phyloP scores from a whole-genome alignment of 129 eudicot species.

The Scalesia atractyloides region DNA sequence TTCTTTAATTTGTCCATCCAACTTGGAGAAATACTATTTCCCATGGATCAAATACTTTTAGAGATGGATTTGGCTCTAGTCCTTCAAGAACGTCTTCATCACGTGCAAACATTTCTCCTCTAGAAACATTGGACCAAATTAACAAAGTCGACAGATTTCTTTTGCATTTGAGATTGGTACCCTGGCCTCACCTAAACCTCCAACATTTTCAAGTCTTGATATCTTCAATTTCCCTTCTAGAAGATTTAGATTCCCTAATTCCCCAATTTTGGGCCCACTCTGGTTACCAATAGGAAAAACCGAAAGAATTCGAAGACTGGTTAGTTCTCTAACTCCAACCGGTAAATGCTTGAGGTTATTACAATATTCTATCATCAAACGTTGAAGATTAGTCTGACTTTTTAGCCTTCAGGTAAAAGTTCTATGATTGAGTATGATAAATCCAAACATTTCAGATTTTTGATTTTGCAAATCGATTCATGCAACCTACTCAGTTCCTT shows the following conservation, averaged over 20 bases:
- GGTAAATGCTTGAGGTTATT: neutral
- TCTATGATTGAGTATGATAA: too few species aligned
- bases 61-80: conserved; percentile 3
- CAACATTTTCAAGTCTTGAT: neutral
- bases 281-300: neutral
- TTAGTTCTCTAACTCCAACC: neutral
- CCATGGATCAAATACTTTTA: neutral
- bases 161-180: neutral
- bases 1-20: conserved; percentile 5
- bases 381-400: conserved; percentile 1
- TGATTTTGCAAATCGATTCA: neutral
- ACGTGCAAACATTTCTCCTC: neutral
- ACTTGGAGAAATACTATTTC: neutral
- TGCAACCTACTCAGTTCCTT: neutral
- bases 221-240: neutral
- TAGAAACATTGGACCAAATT: too few species aligned
- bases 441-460: too few species aligned
- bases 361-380: too few species aligned
- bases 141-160: neutral
- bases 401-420: neutral
- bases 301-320: neutral
- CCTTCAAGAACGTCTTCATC: conserved; percentile 9
- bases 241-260: conserved; percentile 11
- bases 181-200: neutral
- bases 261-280: neutral